phyloP scores from a whole-genome alignment of 2,329 filamentous ascomycete genomes.

The Aulographum hederae region DNA sequence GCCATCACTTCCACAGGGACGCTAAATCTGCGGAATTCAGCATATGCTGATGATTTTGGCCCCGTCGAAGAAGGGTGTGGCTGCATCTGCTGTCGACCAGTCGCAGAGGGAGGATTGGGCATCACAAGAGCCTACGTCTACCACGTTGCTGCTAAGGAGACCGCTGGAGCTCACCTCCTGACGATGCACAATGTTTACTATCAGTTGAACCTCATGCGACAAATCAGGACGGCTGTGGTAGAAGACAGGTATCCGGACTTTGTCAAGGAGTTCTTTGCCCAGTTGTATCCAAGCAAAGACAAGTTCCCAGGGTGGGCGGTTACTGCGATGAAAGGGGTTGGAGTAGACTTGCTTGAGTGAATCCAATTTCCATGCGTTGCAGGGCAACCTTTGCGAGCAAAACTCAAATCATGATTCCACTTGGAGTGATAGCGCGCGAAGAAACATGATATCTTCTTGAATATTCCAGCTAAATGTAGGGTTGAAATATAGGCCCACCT shows the following conservation, averaged over 20 bases:
- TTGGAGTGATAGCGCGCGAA: no score
- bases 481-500: no score
- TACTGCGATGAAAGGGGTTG: slow-evolving; percentile 58
- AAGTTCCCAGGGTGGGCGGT: slow-evolving; percentile 75
- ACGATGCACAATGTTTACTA: slow-evolving; percentile 96
- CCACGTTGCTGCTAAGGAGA: slow-evolving; percentile 87
- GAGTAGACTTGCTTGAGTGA: slow-evolving; percentile 48
- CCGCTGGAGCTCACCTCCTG: slow-evolving; percentile 67
- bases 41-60: slow-evolving; percentile 61
- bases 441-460: no score
- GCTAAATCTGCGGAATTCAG: slow-evolving; percentile 65
- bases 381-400: no score
- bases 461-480: no score
- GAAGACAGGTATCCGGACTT: slow-evolving; percentile 67
- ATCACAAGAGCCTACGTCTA: slow-evolving; percentile 81
- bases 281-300: slow-evolving; percentile 40
- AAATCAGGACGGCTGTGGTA: slow-evolving; percentile 58
- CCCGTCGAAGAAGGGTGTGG: slow-evolving; percentile 70
- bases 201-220: slow-evolving; percentile 66
- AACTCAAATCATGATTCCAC: no score
- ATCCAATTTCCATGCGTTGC: no score
- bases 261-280: slow-evolving; percentile 57
- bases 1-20: slow-evolving; percentile 67
- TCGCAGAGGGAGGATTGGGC: slow-evolving; percentile 51
- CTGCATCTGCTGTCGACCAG: slow-evolving; percentile 57